Percentiles rank a stretch among this genome's conserved stretches.
Evolutionary conservation across 257 asterid species (phyloP).

Genomic region (Datura wrightii): DNA sequence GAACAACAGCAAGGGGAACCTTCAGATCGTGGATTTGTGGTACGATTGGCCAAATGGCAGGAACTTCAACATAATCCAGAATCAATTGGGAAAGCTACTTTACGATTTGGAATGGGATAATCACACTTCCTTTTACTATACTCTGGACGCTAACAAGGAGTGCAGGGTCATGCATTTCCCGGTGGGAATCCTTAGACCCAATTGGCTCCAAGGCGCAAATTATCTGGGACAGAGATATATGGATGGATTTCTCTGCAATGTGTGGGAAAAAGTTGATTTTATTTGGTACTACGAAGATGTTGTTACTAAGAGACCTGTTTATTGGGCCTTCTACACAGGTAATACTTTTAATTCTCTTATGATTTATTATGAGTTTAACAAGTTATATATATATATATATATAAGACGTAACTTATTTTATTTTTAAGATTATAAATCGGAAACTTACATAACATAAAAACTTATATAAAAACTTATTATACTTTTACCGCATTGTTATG

Average conservation of each 20-base stretch:
- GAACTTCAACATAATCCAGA: conserved; percentile 72
- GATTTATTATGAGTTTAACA: no score
- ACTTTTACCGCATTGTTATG: no score
- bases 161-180: conserved; percentile 51
- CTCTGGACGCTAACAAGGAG: conserved; percentile 53
- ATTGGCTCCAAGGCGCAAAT: conserved; percentile 64
- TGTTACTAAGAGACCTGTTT: conserved; percentile 65
- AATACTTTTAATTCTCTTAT: conserved; percentile 19
- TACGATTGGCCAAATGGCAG: conserved; percentile 75
- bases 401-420: no score
- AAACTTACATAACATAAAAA: no score
- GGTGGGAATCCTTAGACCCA: conserved; percentile 73
- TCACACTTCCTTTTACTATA: conserved; percentile 70
- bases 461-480: no score
- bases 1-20: conserved; percentile 53
- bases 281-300: conserved; percentile 78
- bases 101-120: conserved; percentile 75
- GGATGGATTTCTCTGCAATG: conserved; percentile 79
- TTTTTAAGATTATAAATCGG: no score
- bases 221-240: conserved; percentile 56
- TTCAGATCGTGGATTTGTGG: conserved; percentile 62
- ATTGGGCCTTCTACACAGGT: conserved; percentile 66
- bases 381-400: no score
- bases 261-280: conserved; percentile 78
- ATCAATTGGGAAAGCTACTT: conserved; percentile 60